Base-by-base conservation (phyloP, 352 stramenopile genomes). In the Globisporangium spinosum region DNA sequence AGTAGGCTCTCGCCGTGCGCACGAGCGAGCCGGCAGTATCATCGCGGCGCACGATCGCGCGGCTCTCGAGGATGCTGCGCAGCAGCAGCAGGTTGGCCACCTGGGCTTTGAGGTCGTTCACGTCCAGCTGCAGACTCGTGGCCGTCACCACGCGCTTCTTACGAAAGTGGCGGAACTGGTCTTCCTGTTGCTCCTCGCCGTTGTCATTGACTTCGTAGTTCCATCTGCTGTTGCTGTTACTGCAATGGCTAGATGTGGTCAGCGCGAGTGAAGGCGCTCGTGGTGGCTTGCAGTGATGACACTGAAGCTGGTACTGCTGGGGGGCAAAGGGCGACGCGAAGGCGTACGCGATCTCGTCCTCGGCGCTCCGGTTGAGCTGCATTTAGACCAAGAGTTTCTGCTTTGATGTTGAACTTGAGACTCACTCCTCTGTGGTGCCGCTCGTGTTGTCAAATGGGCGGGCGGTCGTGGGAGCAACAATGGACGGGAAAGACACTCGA, bases 101-200 rank as follows among this genome's bases (percentile, higher is more conserved):
- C 51, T 72, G 58, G 29, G 71, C 61, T 65, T 72, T 72, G 23
- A 75, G 29, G 38, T 63, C 55, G 62, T 75, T 72, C n/a, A 72
- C 62, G 22, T 75, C 70, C 23, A 75, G 49, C 9, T 32, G 34
- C 15, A 70, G 60, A 38, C 43, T 27, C 13, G 25, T 57, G 2
- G 57, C 60, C 20, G 60, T 58, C 60, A 65, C 43, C 23, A 66
- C 20, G 20, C 32, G 60, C 47, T 66, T 66, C 25, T 49, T 40
- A 4, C 60, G 60, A 55, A 58, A 66, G 29, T 66, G 60, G 22
- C 12, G 25, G 38, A 45, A 45, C 38, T 45, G 38, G 38, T 45
- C 38, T 5, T 43, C 38, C 9, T 62, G 56, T 17, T 51, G 3
- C 8, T 47, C 12, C 3, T 47, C 15, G 2, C 3, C 10, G 35